Base-by-base conservation (phyloP, 2,329 filamentous ascomycete species). In the Apiospora saccharicola region DNA sequence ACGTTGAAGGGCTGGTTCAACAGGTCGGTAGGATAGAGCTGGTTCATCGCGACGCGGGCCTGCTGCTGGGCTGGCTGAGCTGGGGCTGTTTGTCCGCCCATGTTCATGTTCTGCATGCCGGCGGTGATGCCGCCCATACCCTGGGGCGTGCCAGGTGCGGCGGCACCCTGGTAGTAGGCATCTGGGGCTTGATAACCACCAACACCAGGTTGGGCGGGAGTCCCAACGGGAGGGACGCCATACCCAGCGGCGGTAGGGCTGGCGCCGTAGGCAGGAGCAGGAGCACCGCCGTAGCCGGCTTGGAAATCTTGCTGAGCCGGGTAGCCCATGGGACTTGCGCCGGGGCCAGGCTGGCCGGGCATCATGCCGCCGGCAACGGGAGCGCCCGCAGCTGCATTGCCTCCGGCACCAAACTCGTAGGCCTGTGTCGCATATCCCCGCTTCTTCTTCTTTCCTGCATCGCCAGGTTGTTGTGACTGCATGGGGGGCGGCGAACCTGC, bases 1-100 rank as follows among this genome's bases (percentile, higher is more conserved):
- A 97, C 95, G 81, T 97, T 96, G 85, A 99, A 97, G 37, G 96
- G 95, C 83, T 97, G 94, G 78, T 93, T 94, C 79, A 98, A 89
- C 73, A 99, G 89, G 81, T 99, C 96, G 61, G 95, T 96, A 24
- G 95, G 94, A 81, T 96, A 96, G 73, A 98, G 90, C 84, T 96
- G 94, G 84, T 98, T 98, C 77, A 98, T 85, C 77, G 85, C 86
- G 76, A 85, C 87, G 77, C 86, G 84, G 69, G 85, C 83, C 43
- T 68, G 67, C 43, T 44, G 67, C 43, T 68, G 67, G 74, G 86
- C 86, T 69, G 86, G 85, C 75, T 88, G 86, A 4, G 46, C 47
- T 75, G 86, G 86, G 75, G 87, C 81, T 68, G 77, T 80, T 75
- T 89, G 89, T 16, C 86, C 84, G 75, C 91, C 93, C 87, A 98